Conservation (phyloP, 257 asterid genomes). For the Schizonepeta tenuifolia region DNA sequence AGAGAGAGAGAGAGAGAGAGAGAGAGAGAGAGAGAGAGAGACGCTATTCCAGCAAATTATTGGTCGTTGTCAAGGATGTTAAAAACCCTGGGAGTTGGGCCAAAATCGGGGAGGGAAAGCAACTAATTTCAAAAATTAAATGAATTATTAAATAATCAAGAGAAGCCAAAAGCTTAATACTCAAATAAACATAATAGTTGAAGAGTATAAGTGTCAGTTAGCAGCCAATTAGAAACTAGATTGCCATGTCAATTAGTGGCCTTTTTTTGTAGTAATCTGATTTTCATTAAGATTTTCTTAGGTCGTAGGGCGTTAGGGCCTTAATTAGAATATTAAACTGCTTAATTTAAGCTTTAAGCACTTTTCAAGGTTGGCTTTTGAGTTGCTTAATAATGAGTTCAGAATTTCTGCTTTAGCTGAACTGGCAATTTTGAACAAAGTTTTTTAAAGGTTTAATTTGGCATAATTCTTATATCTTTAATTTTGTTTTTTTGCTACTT, state of each 20-base stretch:
- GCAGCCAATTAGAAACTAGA: constrained; percentile 36
- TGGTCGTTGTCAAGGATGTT: constrained; percentile 29
- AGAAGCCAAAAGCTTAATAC: constrained; percentile 31
- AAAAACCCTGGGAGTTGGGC: constrained; percentile 18
- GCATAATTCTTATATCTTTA: not conserved
- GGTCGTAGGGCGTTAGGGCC: not conserved
- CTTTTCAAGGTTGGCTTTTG: constrained; percentile 31
- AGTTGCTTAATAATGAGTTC: constrained; percentile 24
- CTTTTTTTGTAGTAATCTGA: not conserved
- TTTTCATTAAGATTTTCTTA: not conserved
- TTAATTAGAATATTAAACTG: not conserved
- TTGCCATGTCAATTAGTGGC: constrained; percentile 19
- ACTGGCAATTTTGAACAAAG: constrained; percentile 2
- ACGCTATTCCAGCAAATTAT: constrained; percentile 10
- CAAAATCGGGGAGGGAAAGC: constrained; percentile 17
- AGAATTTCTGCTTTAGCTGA: constrained; percentile 32
- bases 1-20: not conserved
- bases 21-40: not conserved
- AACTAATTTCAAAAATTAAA: not conserved
- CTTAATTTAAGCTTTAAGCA: constrained; percentile 7
- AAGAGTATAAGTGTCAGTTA: constrained; percentile 20
- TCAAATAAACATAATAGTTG: no score
- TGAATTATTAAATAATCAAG: not conserved
- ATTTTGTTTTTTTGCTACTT: not conserved
- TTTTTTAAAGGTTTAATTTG: not conserved